Percentiles rank a stretch among this genome's conserved stretches.
Conservation (phyloP, 768 basidiomycete genomes). For the Auriscalpium vulgare region DNA sequence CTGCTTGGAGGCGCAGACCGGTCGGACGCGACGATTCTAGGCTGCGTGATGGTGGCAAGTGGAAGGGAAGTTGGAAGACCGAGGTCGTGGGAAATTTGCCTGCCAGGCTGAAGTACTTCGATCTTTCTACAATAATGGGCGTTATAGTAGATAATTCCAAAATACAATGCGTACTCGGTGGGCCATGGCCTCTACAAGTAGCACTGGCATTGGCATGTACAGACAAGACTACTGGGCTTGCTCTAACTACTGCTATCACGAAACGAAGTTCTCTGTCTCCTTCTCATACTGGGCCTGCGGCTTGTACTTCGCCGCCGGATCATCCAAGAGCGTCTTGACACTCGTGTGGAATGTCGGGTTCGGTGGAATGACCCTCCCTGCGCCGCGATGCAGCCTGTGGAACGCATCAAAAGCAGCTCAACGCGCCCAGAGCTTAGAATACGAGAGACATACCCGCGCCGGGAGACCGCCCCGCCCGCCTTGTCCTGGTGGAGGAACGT, state of each 20-base stretch:
- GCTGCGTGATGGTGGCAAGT: too few relatives aligned
- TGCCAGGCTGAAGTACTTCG: too few relatives aligned
- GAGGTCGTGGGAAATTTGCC: too few relatives aligned
- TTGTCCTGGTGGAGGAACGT: slow-evolving; percentile 48
- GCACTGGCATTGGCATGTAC: too few relatives aligned
- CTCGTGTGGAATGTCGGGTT: slow-evolving; percentile 56
- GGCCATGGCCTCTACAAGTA: too few relatives aligned
- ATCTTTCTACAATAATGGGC: too few relatives aligned
- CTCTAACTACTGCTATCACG: slow-evolving; percentile 13
- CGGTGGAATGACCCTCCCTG: slow-evolving; percentile 40
- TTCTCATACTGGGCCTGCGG: slow-evolving; percentile 47
- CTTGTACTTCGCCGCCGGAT: slow-evolving; percentile 39
- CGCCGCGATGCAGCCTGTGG: slow-evolving; percentile 49
- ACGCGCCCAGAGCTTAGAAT: neutral
- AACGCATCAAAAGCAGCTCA: neutral
- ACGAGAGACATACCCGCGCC: slow-evolving; percentile 38
- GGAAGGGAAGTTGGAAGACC: too few relatives aligned
- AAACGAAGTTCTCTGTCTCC: slow-evolving; percentile 41
- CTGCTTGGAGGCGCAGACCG: too few relatives aligned
- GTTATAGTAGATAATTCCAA: too few relatives aligned
- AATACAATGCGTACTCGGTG: too few relatives aligned
- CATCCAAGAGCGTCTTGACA: slow-evolving; percentile 51
- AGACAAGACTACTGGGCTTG: too few relatives aligned
- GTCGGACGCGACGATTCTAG: too few relatives aligned
- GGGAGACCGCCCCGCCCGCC: slow-evolving; percentile 43